Conservation (phyloP, 176 grass and related monocot genomes). For the Thalia dealbata region DNA sequence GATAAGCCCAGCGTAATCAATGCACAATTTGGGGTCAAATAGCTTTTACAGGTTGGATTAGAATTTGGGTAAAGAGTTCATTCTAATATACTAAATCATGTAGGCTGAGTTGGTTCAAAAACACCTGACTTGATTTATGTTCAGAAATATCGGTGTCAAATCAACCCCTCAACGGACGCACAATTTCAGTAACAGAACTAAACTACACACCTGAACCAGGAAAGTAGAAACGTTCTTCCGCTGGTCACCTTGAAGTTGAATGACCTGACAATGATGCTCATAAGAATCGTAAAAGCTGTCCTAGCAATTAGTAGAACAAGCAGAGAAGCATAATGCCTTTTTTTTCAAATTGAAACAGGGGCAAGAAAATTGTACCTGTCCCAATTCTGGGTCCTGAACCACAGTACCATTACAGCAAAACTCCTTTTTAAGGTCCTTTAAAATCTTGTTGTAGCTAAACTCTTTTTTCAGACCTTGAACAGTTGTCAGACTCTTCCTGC, state of each 20-base stretch:
- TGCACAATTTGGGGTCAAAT: too few species aligned
- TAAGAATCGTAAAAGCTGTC: not conserved
- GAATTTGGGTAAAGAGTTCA: too few species aligned
- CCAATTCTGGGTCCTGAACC: slow-evolving; percentile 94
- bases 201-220: slow-evolving; percentile 75
- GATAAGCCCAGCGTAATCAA: not conserved
- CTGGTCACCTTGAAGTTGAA: slow-evolving; percentile 99
- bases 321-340: too few species aligned
- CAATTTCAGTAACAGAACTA: not conserved
- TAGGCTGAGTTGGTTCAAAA: too few species aligned
- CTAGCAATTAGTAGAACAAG: not conserved
- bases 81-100: too few species aligned
- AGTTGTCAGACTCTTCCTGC: slow-evolving; percentile 94
- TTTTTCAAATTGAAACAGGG: not conserved
- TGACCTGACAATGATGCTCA: slow-evolving; percentile 34
- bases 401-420: slow-evolving; percentile 99
- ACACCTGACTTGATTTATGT: too few species aligned
- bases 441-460: slow-evolving; percentile 93
- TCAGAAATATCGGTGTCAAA: too few species aligned
- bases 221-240: slow-evolving; percentile 98
- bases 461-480: slow-evolving; percentile 94
- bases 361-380: slow-evolving; percentile 41
- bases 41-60: too few species aligned
- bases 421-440: slow-evolving; percentile 97
- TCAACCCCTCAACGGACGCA: not conserved